These are phyloP conservation scores for Malassezia dermatis DNA, from an alignment of 1,284 basidiomycete species.

Conservation along the genomic window DNA sequence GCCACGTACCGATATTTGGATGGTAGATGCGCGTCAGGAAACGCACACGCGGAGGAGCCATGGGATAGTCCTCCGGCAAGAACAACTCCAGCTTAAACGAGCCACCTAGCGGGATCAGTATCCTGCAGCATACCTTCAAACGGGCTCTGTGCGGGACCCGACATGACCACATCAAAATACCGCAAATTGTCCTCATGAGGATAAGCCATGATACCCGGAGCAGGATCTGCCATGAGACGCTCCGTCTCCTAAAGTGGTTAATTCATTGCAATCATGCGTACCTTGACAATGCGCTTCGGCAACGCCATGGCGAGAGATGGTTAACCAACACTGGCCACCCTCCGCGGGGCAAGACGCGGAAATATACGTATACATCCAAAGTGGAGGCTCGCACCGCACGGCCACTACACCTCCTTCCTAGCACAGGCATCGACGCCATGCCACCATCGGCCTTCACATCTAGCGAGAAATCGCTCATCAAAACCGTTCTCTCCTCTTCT, in stretches of 20 bases:
- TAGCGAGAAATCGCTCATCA: slow-evolving; percentile 43
- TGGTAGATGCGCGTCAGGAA: slow-evolving; percentile 99
- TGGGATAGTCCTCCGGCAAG: slow-evolving; percentile 95
- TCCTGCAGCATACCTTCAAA: slow-evolving; percentile 56
- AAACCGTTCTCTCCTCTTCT: slow-evolving; percentile 38
- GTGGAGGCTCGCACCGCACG: background rate
- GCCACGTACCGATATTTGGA: slow-evolving; percentile 80
- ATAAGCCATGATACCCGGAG: slow-evolving; percentile 81
- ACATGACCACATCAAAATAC: slow-evolving; percentile 96
- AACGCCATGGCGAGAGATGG: slow-evolving; percentile 26
- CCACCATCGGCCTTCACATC: slow-evolving; percentile 42
- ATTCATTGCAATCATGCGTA: slow-evolving; percentile 5
- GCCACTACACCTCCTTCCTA: background rate
- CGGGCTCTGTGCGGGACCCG: slow-evolving; percentile 83
- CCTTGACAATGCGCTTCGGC: slow-evolving; percentile 48
- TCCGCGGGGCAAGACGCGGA: background rate
- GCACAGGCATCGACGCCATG: background rate
- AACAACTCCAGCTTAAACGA: slow-evolving; percentile 91
- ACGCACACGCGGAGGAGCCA: slow-evolving; percentile 96
- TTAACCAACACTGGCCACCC: background rate
- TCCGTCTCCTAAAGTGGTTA: slow-evolving; percentile 70
- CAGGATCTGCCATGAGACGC: slow-evolving; percentile 84
- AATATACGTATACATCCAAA: background rate
- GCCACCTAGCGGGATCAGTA: slow-evolving; percentile 50
- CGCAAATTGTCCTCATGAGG: slow-evolving; percentile 96